Evolutionary conservation across 169 alveolate genomes (phyloP).

Genomic region (Plasmodium knowlesi): DNA sequence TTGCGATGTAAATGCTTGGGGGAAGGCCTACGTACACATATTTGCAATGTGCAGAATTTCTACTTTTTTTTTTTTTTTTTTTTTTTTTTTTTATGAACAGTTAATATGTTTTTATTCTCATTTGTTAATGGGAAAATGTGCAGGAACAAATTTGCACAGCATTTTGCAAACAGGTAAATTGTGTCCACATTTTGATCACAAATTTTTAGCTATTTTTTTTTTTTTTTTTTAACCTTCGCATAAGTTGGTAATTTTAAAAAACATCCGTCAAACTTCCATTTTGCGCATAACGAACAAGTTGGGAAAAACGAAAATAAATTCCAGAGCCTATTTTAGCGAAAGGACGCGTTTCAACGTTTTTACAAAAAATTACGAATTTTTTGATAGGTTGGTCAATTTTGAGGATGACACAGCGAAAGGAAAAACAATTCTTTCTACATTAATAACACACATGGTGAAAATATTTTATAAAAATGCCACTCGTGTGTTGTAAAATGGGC

Average conservation of each 20-base stretch:
- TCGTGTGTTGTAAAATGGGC: neutral
- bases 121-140: neutral
- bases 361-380: conserved; percentile 2
- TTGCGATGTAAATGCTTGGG: neutral
- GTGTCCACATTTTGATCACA: neutral
- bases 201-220: conserved; percentile 28
- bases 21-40: neutral
- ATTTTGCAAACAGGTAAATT: conserved; percentile 6
- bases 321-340: neutral
- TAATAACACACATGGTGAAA: neutral
- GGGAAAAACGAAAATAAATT: neutral
- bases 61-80: conserved; percentile 22
- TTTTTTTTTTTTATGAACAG: conserved; percentile 36
- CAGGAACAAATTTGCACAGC: neutral
- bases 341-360: neutral
- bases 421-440: neutral
- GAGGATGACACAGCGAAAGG: neutral
- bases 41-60: neutral
- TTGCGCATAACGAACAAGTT: neutral
- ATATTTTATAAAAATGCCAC: neutral
- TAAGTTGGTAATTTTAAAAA: conserved; percentile 20
- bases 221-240: conserved; percentile 7
- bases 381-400: neutral
- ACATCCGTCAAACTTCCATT: neutral
- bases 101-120: conserved; percentile 15